phyloP scores from a whole-genome alignment of 1,284 basidiomycete species.

The Microbotryomycetes sp. region DNA sequence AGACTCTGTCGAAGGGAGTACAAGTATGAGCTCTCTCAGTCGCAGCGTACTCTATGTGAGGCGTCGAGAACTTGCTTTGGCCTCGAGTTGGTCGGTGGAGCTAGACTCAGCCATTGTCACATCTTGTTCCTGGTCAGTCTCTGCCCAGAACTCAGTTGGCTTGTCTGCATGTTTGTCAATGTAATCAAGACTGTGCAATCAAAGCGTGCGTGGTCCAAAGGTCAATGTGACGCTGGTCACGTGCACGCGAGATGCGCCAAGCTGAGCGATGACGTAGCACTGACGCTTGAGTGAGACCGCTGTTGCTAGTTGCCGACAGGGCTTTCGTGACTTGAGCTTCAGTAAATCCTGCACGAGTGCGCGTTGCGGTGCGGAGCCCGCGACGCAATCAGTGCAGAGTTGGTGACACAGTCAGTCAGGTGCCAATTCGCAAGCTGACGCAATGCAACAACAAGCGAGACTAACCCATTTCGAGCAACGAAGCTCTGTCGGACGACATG shows the following conservation, averaged over 20 bases:
- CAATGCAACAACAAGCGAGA: not conserved
- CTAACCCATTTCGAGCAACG: not conserved
- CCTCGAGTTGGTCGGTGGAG: constrained; percentile 4
- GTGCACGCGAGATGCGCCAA: too few relatives aligned
- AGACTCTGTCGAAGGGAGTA: constrained; percentile 38
- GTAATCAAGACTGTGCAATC: constrained; percentile 15
- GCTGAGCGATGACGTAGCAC: not conserved
- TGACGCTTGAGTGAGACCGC: not conserved
- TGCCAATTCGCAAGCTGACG: not conserved
- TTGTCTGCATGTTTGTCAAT: constrained; percentile 28
- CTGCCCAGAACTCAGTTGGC: constrained; percentile 4
- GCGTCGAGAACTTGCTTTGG: constrained; percentile 18
- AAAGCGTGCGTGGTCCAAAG: too few relatives aligned
- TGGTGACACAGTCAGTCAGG: not conserved
- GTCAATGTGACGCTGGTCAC: too few relatives aligned
- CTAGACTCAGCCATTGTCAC: not conserved
- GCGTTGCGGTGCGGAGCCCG: too few relatives aligned
- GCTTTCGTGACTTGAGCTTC: not conserved
- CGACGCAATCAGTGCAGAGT: too few relatives aligned
- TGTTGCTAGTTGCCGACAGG: not conserved
- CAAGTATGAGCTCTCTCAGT: constrained; percentile 4
- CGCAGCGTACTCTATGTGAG: constrained; percentile 23
- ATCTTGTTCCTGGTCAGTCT: not conserved
- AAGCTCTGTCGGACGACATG: not conserved
- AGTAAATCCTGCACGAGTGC: not conserved